Conservation (phyloP, 768 basidiomycete genomes). For the Suillus alpinus region DNA sequence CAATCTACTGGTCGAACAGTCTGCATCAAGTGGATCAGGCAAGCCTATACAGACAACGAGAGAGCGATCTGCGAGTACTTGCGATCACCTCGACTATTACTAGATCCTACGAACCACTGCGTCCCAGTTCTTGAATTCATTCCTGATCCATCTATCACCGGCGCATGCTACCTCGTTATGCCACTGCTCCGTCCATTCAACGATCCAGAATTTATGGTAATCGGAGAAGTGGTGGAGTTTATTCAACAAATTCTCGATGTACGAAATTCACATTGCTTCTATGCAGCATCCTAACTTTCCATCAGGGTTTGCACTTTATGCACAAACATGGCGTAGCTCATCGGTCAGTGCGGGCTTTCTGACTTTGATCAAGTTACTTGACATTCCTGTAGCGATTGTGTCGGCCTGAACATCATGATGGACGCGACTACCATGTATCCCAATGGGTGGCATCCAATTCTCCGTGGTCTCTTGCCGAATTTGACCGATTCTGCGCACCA, state of each 20-base stretch:
- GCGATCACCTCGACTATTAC: background rate
- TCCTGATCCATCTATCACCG: constrained; percentile 8
- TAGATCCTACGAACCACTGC: constrained; percentile 22
- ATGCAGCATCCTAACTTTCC: fast-evolving
- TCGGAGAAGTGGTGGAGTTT: constrained; percentile 27
- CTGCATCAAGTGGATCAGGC: constrained; percentile 15
- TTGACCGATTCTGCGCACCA: constrained; percentile 12
- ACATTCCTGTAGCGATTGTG: constrained; percentile 23
- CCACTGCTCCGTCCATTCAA: constrained; percentile 24
- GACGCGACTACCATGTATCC: constrained; percentile 25
- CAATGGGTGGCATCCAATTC: constrained; percentile 25
- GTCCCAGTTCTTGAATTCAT: constrained; percentile 19
- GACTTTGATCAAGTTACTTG: constrained; percentile 6
- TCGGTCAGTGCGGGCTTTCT: constrained; percentile 20
- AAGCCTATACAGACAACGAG: constrained; percentile 2
- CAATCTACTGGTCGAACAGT: background rate
- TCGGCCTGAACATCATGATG: constrained; percentile 29
- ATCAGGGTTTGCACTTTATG: constrained; percentile 34
- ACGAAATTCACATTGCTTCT: background rate
- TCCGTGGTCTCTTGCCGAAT: constrained; percentile 11
- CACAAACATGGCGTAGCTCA: constrained; percentile 35
- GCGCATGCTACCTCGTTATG: constrained; percentile 26
- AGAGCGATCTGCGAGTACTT: background rate
- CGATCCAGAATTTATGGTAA: constrained; percentile 17
- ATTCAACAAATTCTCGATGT: constrained; percentile 27